phyloP scores from a whole-genome alignment of 257 asterid species.

The Rubia yunnanensis region DNA sequence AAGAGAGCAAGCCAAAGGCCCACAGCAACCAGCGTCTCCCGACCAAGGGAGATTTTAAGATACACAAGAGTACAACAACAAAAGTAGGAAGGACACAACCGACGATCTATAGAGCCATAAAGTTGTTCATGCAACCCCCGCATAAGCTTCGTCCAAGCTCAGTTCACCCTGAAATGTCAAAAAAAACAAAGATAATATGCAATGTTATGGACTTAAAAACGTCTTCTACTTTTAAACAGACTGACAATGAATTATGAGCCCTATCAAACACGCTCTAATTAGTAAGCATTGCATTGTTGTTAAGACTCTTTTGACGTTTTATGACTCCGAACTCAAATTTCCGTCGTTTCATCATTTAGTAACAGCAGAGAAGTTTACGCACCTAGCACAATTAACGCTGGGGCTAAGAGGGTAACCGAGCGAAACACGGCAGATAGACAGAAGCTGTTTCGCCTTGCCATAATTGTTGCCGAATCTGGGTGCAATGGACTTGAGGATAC shows the following conservation, averaged over 20 bases:
- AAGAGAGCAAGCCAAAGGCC: too few relatives aligned
- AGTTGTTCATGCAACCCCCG: background rate
- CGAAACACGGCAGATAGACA: slow-evolving; percentile 19
- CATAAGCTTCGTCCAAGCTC: background rate
- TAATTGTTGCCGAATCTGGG: background rate
- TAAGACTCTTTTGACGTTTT: too few relatives aligned
- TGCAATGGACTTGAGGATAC: slow-evolving; percentile 17
- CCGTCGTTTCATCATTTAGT: too few relatives aligned
- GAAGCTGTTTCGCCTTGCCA: slow-evolving; percentile 15
- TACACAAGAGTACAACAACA: background rate
- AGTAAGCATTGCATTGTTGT: too few relatives aligned
- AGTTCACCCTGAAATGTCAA: background rate
- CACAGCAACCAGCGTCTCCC: too few relatives aligned
- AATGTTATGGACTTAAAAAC: background rate
- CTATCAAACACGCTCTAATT: too few relatives aligned
- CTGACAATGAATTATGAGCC: too few relatives aligned
- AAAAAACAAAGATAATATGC: background rate
- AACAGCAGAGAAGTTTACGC: background rate
- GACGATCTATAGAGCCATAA: background rate
- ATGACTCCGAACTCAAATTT: too few relatives aligned
- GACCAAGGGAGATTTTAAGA: too few relatives aligned
- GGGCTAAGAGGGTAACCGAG: slow-evolving; percentile 22
- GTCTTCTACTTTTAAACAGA: too few relatives aligned
- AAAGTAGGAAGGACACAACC: background rate
- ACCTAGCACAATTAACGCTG: slow-evolving; percentile 21